These are phyloP conservation scores for Phanerochaete carnosa DNA, from an alignment of 768 basidiomycete genomes.

Conservation along the genomic window DNA sequence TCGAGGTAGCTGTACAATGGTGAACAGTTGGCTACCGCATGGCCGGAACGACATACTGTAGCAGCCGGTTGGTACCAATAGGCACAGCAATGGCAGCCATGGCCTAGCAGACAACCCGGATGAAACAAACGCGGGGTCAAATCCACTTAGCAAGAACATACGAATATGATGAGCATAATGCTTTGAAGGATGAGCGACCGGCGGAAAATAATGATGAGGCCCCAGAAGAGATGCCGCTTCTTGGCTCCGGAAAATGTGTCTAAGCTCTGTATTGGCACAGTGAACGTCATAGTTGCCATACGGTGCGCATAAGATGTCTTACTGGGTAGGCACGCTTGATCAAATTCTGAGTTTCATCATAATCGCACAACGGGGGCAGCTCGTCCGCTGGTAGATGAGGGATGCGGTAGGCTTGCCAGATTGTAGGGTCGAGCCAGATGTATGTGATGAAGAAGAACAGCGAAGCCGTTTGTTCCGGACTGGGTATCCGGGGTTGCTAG, in stretches of 20 bases:
- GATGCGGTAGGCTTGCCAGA: conserved; percentile 38
- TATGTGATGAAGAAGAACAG: conserved; percentile 34
- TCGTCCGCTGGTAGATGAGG: conserved; percentile 38
- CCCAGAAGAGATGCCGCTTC: conserved; percentile 25
- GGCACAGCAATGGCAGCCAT: conserved; percentile 21
- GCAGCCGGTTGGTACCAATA: conserved; percentile 29
- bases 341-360: conserved; percentile 30
- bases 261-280: conserved; percentile 13
- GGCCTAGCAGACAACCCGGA: not conserved
- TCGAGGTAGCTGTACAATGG: conserved; percentile 40
- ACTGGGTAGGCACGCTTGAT: conserved; percentile 28
- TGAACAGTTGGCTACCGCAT: too few species aligned
- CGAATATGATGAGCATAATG: conserved; percentile 4
- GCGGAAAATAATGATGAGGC: conserved; percentile 21
- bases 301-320: conserved; percentile 8
- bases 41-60: conserved; percentile 38
- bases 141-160: conserved; percentile 9
- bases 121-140: not conserved
- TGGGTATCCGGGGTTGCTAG: conserved; percentile 19
- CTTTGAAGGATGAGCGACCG: not conserved
- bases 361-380: conserved; percentile 47
- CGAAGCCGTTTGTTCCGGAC: conserved; percentile 24
- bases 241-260: conserved; percentile 18
- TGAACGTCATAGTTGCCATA: too few species aligned
- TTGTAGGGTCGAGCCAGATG: conserved; percentile 48